Evolutionary conservation across 768 basidiomycete genomes (phyloP), one percentile per base, ranked within the genome.

Genomic region (Hygrocybe punicea): DNA sequence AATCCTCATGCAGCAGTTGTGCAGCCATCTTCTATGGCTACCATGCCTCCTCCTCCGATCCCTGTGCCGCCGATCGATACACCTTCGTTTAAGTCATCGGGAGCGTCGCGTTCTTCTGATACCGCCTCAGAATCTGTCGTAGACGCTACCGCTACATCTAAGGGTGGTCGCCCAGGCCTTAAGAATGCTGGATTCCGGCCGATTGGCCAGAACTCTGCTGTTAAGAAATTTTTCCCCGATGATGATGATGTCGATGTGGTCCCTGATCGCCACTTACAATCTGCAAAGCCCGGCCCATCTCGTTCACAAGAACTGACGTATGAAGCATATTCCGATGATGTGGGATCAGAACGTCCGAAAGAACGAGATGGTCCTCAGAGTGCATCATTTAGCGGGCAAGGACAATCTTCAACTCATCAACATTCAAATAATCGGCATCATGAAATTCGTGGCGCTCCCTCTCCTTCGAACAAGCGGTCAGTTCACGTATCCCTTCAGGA

Each of bases 201-300:
- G 4, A 87, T 90, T 23, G 81, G 78, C 6, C 76, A 80, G 60
- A 79, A 72, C 63, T 78, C 81, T 34, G 81, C 85, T 16, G 75
- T 94, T 47, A 87, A 86, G 68, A 81, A 78, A 63, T 93, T 93
- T 72, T 94, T 94, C 67, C 91, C 91, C 1, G 90, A 92, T 50
- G 90, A 92, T 19, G 88, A 89, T 17, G 88, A 89, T 35, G 78
- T 82, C 40, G 54, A 55, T 25, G 35, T 51, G 61, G 4, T 29
- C 29, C 29, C 29, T 29, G 76, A 78, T 33, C 63, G 66, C 53
- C 67, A 66, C 29, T 58, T 67, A n/a, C 65, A 69, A 14, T 29
- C n/a, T 23, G 19, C 35, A 17, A 13, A 8, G 21, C 37, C 19
- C 14, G 17, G 36, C 36, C 24, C 17, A 6, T 24, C 52, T 19